These are phyloP conservation scores for Zymoseptoria passerinii DNA, from an alignment of 2,329 filamentous ascomycete species.

Conservation along the genomic window DNA sequence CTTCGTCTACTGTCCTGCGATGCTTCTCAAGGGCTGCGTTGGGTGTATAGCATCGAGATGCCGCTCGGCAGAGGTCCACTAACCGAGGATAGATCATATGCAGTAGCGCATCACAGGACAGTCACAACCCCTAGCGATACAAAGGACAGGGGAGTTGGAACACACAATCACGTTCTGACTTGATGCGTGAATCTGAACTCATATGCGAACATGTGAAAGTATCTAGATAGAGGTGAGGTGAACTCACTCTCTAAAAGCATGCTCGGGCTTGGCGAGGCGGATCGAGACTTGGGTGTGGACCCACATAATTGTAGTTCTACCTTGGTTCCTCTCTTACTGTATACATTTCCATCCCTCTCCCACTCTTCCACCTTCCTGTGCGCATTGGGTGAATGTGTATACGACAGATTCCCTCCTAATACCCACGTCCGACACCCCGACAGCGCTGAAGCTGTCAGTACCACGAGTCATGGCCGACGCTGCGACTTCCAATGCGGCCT, in stretches of 20 bases:
- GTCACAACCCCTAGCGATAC: no score
- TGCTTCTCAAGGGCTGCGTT: background rate
- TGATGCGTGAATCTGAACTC: background rate
- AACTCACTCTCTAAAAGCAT: background rate
- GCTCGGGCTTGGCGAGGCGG: background rate
- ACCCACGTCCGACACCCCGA: conserved; percentile 27
- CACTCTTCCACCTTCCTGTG: background rate
- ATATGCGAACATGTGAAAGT: background rate
- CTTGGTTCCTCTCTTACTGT: background rate
- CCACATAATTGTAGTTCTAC: background rate
- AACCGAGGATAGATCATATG: background rate
- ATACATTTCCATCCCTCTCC: background rate
- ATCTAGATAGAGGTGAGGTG: background rate
- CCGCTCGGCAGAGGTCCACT: background rate
- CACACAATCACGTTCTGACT: no score
- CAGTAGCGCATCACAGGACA: no score
- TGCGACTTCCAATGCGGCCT: conserved; percentile 11
- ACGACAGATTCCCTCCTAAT: background rate
- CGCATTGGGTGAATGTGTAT: background rate
- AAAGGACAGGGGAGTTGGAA: no score
- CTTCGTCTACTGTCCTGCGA: background rate
- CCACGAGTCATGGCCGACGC: conserved; percentile 26
- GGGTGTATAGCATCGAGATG: background rate
- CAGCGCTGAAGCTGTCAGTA: conserved; percentile 28
- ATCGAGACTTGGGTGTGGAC: background rate